These are phyloP conservation scores for Candolleomyces aberdarensis DNA, from an alignment of 768 basidiomycete genomes.

Conservation along the genomic window DNA sequence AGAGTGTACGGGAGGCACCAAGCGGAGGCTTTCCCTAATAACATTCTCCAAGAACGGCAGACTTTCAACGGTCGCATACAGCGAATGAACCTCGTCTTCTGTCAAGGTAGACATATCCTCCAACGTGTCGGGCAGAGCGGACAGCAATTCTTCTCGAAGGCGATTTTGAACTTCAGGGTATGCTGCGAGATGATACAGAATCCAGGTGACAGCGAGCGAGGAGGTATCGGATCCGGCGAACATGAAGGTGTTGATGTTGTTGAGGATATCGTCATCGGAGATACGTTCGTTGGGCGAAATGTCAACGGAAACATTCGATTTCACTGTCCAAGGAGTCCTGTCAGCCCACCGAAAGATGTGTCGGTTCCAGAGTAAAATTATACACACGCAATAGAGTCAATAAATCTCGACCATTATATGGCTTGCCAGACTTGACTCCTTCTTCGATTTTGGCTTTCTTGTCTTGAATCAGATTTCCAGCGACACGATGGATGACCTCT, in stretches of 20 bases:
- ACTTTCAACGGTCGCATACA: conserved; percentile 52
- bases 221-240: conserved; percentile 90
- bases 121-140: conserved; percentile 36
- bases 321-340: conserved; percentile 47
- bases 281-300: conserved; percentile 67
- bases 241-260: conserved; percentile 87
- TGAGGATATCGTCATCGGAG: conserved; percentile 82
- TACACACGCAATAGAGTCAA: conserved; percentile 70
- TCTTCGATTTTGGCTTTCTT: conserved; percentile 75
- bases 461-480: conserved; percentile 72
- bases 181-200: conserved; percentile 68
- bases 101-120: conserved; percentile 44
- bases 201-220: conserved; percentile 82
- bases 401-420: conserved; percentile 67
- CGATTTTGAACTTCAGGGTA: conserved; percentile 64
- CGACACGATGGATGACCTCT: conserved; percentile 61
- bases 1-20: conserved; percentile 79
- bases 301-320: conserved; percentile 75
- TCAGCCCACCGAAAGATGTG: not conserved
- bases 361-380: too few relatives aligned
- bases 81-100: conserved; percentile 61
- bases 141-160: conserved; percentile 65
- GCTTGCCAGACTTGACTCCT: conserved; percentile 46
- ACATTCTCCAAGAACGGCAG: conserved; percentile 78
- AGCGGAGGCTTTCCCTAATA: conserved; percentile 68